phyloP scores from a whole-genome alignment of 1,284 basidiomycete genomes.

The Cerioporus squamosus region DNA sequence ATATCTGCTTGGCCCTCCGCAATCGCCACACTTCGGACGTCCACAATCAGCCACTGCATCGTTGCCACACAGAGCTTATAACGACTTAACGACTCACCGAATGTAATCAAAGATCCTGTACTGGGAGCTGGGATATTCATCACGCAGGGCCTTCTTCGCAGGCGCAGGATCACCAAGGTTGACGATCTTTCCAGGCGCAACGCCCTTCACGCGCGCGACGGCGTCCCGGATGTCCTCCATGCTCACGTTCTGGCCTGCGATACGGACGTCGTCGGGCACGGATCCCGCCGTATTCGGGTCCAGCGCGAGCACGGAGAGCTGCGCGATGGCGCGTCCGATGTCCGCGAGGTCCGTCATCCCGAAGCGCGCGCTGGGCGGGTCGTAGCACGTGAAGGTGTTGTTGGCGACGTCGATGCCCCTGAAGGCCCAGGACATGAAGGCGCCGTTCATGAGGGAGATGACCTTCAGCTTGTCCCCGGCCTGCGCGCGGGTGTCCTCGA shows the following conservation, averaged over 20 bases:
- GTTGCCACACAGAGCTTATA: too few species aligned
- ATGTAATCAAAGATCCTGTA: slow-evolving; percentile 13
- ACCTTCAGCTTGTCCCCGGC: slow-evolving; percentile 28
- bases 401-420: slow-evolving; percentile 27
- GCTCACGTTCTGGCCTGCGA: slow-evolving; percentile 25
- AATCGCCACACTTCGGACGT: slow-evolving; percentile 20
- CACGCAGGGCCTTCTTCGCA: slow-evolving; percentile 16
- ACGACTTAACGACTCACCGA: background rate
- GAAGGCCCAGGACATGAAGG: slow-evolving; percentile 20
- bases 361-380: slow-evolving; percentile 20
- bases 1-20: slow-evolving; percentile 29
- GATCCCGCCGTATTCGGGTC: slow-evolving; percentile 17
- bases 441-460: slow-evolving; percentile 29
- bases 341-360: slow-evolving; percentile 30
- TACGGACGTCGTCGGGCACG: slow-evolving; percentile 30
- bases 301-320: slow-evolving; percentile 29
- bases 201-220: slow-evolving; percentile 16
- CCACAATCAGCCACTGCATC: too few species aligned
- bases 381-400: slow-evolving; percentile 24
- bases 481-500: slow-evolving; percentile 16
- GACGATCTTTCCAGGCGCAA: slow-evolving; percentile 11
- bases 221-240: slow-evolving; percentile 22
- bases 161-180: slow-evolving; percentile 9
- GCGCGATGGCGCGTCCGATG: slow-evolving; percentile 30
- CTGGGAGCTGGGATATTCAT: slow-evolving; percentile 1